Percentiles rank a stretch among this genome's conserved stretches.
phyloP scores from a whole-genome alignment of 257 asterid genomes.

The Rauvolfia tetraphylla region DNA sequence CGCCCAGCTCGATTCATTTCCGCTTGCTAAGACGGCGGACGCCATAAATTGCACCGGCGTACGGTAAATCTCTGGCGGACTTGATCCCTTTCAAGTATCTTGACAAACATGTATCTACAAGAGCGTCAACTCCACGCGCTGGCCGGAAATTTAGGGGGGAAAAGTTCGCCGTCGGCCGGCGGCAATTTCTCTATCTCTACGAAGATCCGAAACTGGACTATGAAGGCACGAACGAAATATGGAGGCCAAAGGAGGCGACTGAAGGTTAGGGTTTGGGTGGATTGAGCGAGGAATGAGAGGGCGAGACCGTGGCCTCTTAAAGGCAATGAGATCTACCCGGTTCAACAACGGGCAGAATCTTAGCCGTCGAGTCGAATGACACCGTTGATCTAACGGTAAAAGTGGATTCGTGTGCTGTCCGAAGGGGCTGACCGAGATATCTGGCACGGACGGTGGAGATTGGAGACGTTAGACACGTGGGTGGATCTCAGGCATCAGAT shows the following conservation, averaged over 20 bases:
- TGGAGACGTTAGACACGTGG: slow-evolving; percentile 39
- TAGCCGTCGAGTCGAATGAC: slow-evolving; percentile 29
- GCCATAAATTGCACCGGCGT: slow-evolving; percentile 65
- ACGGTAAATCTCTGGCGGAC: slow-evolving; percentile 37
- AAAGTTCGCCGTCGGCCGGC: slow-evolving; percentile 20
- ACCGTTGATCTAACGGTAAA: slow-evolving; percentile 38
- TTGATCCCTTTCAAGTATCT: slow-evolving; percentile 17
- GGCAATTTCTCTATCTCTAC: neutral
- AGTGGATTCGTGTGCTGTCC: slow-evolving; percentile 57
- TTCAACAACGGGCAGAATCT: slow-evolving; percentile 50
- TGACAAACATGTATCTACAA: slow-evolving; percentile 40
- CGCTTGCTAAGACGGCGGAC: slow-evolving; percentile 82
- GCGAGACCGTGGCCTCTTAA: slow-evolving; percentile 62
- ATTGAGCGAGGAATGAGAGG: slow-evolving; percentile 62
- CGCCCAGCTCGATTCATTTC: slow-evolving; percentile 83
- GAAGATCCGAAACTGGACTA: neutral
- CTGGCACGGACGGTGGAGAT: slow-evolving; percentile 57
- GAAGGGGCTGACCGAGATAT: slow-evolving; percentile 58
- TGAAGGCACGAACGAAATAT: neutral
- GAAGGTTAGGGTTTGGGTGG: slow-evolving; percentile 51
- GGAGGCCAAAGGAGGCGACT: neutral
- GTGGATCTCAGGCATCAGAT: slow-evolving; percentile 5
- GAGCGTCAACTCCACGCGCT: slow-evolving; percentile 27
- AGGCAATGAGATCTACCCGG: slow-evolving; percentile 94
- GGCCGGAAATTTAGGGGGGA: slow-evolving; percentile 11